These are phyloP conservation scores for Quercus robur DNA, from an alignment of 306 rosid species.

Conservation along the genomic window DNA sequence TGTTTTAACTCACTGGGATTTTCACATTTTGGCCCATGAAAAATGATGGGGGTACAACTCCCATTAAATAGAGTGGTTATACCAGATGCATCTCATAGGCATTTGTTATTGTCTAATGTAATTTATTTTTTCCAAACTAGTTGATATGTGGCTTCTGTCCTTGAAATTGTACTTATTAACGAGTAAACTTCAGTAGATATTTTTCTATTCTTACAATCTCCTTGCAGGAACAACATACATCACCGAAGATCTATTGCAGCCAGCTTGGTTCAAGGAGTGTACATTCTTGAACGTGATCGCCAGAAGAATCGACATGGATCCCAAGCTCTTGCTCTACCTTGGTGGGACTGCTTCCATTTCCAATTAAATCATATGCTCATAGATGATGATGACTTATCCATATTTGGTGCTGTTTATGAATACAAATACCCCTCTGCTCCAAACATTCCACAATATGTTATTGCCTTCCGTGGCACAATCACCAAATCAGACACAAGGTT, in stretches of 20 bases:
- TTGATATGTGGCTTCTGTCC: too few relatives aligned
- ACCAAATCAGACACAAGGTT: not conserved
- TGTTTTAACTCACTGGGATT: too few relatives aligned
- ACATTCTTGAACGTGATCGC: constrained; percentile 12
- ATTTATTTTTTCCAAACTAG: too few relatives aligned
- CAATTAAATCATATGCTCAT: not conserved
- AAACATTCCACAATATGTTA: constrained; percentile 21
- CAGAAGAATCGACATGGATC: constrained; percentile 9
- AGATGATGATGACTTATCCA: constrained; percentile 7
- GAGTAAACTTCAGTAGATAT: too few relatives aligned
- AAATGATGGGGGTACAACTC: too few relatives aligned
- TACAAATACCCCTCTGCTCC: not conserved
- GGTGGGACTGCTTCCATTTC: constrained; percentile 34
- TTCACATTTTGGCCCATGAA: too few relatives aligned
- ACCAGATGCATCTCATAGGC: too few relatives aligned
- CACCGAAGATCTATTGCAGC: constrained; percentile 25
- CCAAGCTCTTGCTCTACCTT: constrained; percentile 13
- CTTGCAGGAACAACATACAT: constrained; percentile 3
- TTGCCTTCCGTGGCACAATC: constrained; percentile 28
- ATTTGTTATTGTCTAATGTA: too few relatives aligned
- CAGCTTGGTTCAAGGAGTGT: constrained; percentile 22
- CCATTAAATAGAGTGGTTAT: too few relatives aligned
- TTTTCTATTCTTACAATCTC: too few relatives aligned
- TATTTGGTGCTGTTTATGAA: constrained; percentile 17
- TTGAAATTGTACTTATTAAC: too few relatives aligned